These are phyloP conservation scores for Hyaloscypha bicolor DNA, from an alignment of 495 filamentous ascomycete species.

Conservation along the genomic window DNA sequence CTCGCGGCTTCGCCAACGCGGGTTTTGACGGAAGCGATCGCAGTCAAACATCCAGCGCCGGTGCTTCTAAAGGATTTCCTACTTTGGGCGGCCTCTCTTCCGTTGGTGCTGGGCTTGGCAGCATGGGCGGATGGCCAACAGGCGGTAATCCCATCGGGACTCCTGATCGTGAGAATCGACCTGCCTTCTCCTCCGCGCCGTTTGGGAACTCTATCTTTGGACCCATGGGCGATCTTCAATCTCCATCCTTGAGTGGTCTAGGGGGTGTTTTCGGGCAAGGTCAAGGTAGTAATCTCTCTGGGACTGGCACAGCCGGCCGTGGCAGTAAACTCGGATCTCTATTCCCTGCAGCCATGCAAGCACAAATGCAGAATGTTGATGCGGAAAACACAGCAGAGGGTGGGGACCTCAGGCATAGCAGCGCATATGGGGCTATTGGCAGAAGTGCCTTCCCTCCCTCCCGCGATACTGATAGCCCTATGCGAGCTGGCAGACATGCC, in stretches of 20 bases:
- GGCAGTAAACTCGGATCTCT: slow-evolving; percentile 84
- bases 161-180: slow-evolving; percentile 73
- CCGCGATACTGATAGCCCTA: slow-evolving; percentile 64
- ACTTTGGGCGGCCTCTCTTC: slow-evolving; percentile 63
- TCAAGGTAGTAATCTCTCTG: slow-evolving; percentile 53
- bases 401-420: slow-evolving; percentile 50
- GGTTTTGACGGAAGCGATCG: slow-evolving; percentile 77
- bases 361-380: slow-evolving; percentile 74
- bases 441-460: slow-evolving; percentile 51
- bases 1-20: slow-evolving; percentile 47
- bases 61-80: slow-evolving; percentile 69
- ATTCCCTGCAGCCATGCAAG: slow-evolving; percentile 85
- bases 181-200: slow-evolving; percentile 48
- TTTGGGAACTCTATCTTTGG: slow-evolving; percentile 79
- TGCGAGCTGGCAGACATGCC: slow-evolving; percentile 55
- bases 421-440: slow-evolving; percentile 56
- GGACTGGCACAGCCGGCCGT: slow-evolving; percentile 61
- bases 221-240: slow-evolving; percentile 71
- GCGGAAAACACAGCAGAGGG: slow-evolving; percentile 49
- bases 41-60: slow-evolving; percentile 85
- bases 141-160: slow-evolving; percentile 65
- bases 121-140: slow-evolving; percentile 63
- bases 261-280: slow-evolving; percentile 54
- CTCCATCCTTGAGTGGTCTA: slow-evolving; percentile 60
- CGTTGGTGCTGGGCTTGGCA: slow-evolving; percentile 56